Evolutionary conservation across 305 asterid genomes (phyloP).

Genomic region (Rubia balearica): DNA sequence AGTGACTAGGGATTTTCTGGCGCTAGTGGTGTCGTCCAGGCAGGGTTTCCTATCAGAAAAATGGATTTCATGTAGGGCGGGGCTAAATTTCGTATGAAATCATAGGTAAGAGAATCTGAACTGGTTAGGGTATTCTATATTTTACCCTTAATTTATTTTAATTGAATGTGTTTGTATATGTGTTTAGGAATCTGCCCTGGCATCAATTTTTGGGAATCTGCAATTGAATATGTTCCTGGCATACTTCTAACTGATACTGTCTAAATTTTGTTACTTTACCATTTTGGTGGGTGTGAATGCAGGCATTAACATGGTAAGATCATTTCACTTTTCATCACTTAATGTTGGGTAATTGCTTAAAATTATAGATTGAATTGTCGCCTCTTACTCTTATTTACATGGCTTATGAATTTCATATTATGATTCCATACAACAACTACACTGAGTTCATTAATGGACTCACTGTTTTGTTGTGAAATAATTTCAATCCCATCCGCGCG

Average conservation of each 20-base stretch:
- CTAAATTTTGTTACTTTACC: constrained; percentile 7
- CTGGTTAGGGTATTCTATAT: too few relatives aligned
- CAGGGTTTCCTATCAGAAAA: constrained; percentile 32
- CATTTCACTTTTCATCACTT: background rate
- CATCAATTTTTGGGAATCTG: too few relatives aligned
- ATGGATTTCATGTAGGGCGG: constrained; percentile 56
- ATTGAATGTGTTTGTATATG: too few relatives aligned
- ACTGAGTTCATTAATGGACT: constrained; percentile 47
- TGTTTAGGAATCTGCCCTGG: too few relatives aligned
- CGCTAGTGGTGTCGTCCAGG: constrained; percentile 65
- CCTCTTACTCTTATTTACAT: background rate
- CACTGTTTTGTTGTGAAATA: constrained; percentile 32
- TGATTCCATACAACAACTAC: constrained; percentile 32
- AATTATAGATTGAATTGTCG: background rate
- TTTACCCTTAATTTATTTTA: too few relatives aligned
- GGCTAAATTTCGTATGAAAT: too few relatives aligned
- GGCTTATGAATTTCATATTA: constrained; percentile 30
- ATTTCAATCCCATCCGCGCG: constrained; percentile 43
- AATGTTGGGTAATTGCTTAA: background rate
- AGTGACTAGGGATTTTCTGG: constrained; percentile 35
- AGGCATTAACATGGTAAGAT: constrained; percentile 68
- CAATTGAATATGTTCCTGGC: too few relatives aligned
- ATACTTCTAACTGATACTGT: too few relatives aligned
- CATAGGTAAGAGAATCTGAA: too few relatives aligned
- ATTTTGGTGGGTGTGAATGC: constrained; percentile 45